Evolutionary conservation across 306 rosid genomes (phyloP), one percentile per base, ranked within the genome.

Genomic region (Gillenia trifoliata): DNA sequence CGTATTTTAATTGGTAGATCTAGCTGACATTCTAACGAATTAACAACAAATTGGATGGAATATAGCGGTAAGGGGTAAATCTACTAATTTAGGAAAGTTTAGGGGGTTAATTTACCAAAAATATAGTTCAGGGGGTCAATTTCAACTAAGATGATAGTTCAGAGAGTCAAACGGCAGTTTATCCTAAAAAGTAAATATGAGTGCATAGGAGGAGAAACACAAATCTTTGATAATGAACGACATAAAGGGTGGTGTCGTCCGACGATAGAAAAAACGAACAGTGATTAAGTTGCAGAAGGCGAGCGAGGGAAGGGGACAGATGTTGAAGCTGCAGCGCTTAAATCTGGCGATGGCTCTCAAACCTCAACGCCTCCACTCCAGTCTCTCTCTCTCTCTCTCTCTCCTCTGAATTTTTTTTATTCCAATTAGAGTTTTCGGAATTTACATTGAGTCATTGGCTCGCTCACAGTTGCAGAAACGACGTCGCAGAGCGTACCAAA

Each of bases 281-380:
- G 26, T 22, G 23, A 19, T 8, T 4, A 68, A 28, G 1, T 31
- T 19, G 1, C 17, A 55, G 43, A 31, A 25, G 41, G 64, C 23
- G 11, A 3, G 10, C 4, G 0, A 29, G 1, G 64, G 64, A 19
- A 49, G 34, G 16, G 17, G 23, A 56, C 82, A 28, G 25, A 91
- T 87, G 94, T 79, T 68, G 45, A 19, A 64, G 43, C 33, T 64
- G 76, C 76, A 72, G 75, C 72, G 66, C 29, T 4, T 20, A 11
- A 68, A 68, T 56, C 82, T 83, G 23, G 22, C n/a, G 66, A 83
- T 88, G 88, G 88, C 96, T 19, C 68, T 88, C 41, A 89, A 89
- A 80, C 68, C 93, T 77, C 90, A 81, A 20, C 84, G 83, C 74
- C 78, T 88, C 49, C 91, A 78, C 12, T 83, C 43, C 54, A 15